phyloP scores from a whole-genome alignment of 495 filamentous ascomycete genomes.

The Penicillium steckii region DNA sequence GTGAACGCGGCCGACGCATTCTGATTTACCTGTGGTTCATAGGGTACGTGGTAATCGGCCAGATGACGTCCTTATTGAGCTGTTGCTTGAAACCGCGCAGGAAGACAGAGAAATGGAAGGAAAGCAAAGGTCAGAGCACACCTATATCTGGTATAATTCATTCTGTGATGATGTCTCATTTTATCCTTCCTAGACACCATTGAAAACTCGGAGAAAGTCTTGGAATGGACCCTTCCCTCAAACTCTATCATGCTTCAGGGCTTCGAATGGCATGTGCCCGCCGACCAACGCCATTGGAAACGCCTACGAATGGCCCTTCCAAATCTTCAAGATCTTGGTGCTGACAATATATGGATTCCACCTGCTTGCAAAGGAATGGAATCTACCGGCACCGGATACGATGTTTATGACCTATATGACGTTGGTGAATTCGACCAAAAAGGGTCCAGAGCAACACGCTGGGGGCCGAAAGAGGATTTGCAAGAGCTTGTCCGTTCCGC shows the following conservation, averaged over 20 bases:
- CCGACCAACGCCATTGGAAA: slow-evolving; percentile 62
- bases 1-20: background rate
- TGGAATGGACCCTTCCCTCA: slow-evolving; percentile 27
- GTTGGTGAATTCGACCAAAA: slow-evolving; percentile 77
- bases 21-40: background rate
- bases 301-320: slow-evolving; percentile 56
- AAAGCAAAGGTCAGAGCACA: slow-evolving; percentile 6
- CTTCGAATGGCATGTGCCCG: slow-evolving; percentile 75
- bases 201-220: slow-evolving; percentile 29
- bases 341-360: slow-evolving; percentile 70
- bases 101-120: slow-evolving; percentile 9
- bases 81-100: slow-evolving; percentile 12
- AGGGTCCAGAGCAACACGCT: slow-evolving; percentile 61
- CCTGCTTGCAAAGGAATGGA: slow-evolving; percentile 70
- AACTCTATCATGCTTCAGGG: slow-evolving; percentile 69
- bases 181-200: background rate
- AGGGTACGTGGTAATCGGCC: background rate
- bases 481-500: slow-evolving; percentile 49
- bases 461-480: slow-evolving; percentile 66
- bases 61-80: slow-evolving; percentile 16
- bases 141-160: background rate
- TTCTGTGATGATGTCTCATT: background rate
- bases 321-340: slow-evolving; percentile 56
- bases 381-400: slow-evolving; percentile 65
- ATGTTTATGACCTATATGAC: slow-evolving; percentile 75